Conservation (phyloP, 2,329 filamentous ascomycete species). For the Pestalotiopsis fici region DNA sequence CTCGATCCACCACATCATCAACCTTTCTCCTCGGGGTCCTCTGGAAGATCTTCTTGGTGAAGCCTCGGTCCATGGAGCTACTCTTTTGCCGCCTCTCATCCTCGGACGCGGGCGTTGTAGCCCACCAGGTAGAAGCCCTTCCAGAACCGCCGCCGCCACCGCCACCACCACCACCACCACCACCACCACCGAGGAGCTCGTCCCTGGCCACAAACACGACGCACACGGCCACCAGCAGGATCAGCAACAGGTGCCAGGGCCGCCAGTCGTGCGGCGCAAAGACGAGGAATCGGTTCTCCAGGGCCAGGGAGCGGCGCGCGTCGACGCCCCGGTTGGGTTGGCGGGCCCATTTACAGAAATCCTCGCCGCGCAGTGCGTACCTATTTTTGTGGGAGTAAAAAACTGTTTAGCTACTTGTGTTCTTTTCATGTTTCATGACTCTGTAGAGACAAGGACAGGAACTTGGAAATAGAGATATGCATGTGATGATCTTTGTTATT, state of each 20-base stretch:
- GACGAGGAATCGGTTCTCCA: slow-evolving; percentile 10
- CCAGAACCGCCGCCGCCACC: no score
- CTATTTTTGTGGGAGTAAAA: neutral
- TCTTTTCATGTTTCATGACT: neutral
- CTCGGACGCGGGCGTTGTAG: neutral
- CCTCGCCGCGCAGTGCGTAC: slow-evolving; percentile 9
- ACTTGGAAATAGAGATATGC: neutral
- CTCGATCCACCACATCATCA: neutral
- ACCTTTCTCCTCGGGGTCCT: neutral
- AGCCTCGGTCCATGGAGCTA: neutral
- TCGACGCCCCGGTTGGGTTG: slow-evolving; percentile 1
- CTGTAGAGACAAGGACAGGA: neutral
- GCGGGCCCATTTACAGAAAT: slow-evolving; percentile 11
- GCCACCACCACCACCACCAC: neutral
- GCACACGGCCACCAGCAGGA: neutral
- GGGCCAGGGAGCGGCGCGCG: slow-evolving; percentile 4
- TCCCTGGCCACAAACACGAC: neutral
- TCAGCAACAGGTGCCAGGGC: neutral
- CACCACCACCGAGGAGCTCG: neutral
- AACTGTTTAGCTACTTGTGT: neutral
- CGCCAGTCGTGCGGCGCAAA: neutral
- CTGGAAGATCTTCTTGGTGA: neutral
- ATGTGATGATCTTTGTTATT: neutral
- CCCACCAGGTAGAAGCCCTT: no score
- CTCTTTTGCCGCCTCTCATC: neutral